Evolutionary conservation across 805 yeast genomes (phyloP), one percentile per base, ranked within the genome.

Genomic region (Candida succiphila): DNA sequence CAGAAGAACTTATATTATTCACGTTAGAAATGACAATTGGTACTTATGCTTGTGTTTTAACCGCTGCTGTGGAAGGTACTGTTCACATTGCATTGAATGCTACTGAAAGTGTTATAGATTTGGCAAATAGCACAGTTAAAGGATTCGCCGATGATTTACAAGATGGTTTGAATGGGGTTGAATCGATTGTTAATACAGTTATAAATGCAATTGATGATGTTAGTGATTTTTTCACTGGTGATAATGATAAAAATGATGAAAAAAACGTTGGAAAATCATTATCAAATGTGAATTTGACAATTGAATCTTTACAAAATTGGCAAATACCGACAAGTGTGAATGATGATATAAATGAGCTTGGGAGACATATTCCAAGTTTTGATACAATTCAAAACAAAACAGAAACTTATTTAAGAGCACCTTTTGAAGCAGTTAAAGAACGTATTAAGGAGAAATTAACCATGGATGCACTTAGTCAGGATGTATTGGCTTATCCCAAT

Each of bases 41-140:
- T 0, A 92, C 97, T 0, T 85, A 84, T 54, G 78, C 81, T 0
- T 92, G 98, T 54, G 61, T 92, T 12, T 52, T 86, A 12, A 73
- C 82, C 0, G 78, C 92, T 5, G 73, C 87, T 0, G 63, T 88
- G 6, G 78, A 74, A 45, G 84, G 88, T 3, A 69, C 83, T 0
- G 79, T 78, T 2, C 75, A 74, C 42, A 73, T 76, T 21, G 94
- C 94, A 0, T 52, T 83, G 2, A 80, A 83, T 48, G 72, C 85
- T 1, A 76, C 94, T 0, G 83, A 80, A 44, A 49, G 68, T 1
- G 60, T 85, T 1, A 64, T 87, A 7, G 51, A 52, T 4, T 56
- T 65, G 16, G 82, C 86, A 2, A 86, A 88, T 46, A 57, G 57
- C 1, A 75, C 92, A 0, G 52, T 85, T 2, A 54, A 54, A 0